phyloP scores from a whole-genome alignment of 2,329 filamentous ascomycete species.

The Epicoccum sorghinum region DNA sequence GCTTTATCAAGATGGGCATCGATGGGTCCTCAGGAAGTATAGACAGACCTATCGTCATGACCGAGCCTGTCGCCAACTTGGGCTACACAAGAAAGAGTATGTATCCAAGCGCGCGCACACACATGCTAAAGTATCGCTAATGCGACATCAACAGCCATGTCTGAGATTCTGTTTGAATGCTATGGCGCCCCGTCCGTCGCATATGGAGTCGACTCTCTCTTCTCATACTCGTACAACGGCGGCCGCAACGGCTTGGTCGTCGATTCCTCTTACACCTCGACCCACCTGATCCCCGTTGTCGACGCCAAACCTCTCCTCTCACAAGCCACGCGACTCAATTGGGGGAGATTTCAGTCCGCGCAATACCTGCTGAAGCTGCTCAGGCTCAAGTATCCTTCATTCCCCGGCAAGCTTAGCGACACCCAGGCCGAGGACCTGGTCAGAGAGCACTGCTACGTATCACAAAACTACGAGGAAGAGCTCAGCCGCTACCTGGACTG shows the following conservation, averaged over 20 bases:
- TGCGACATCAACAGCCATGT: constrained; percentile 72
- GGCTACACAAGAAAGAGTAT: constrained; percentile 86
- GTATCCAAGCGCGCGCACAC: constrained; percentile 38
- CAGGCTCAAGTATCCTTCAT: constrained; percentile 87
- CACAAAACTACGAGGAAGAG: constrained; percentile 81
- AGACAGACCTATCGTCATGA: constrained; percentile 90
- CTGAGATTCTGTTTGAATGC: constrained; percentile 95
- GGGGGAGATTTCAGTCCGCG: constrained; percentile 88
- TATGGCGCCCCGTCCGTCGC: constrained; percentile 89
- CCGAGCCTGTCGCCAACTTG: constrained; percentile 90
- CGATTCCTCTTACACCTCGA: constrained; percentile 90
- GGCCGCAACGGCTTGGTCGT: constrained; percentile 87
- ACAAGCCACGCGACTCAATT: constrained; percentile 89
- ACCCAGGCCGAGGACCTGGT: constrained; percentile 89
- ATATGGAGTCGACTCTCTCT: constrained; percentile 95
- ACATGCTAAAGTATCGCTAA: constrained; percentile 27
- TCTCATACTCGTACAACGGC: constrained; percentile 92
- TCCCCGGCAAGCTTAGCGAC: constrained; percentile 82
- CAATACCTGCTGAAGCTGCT: constrained; percentile 93
- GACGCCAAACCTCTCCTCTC: constrained; percentile 82
- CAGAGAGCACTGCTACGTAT: constrained; percentile 87
- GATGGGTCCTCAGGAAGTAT: constrained; percentile 76
- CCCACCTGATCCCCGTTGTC: constrained; percentile 92
- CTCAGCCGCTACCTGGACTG: constrained; percentile 81
- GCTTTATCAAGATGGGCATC: constrained; percentile 91